Conservation (phyloP, 345 rosid genomes). For the Corymbia maculata region DNA sequence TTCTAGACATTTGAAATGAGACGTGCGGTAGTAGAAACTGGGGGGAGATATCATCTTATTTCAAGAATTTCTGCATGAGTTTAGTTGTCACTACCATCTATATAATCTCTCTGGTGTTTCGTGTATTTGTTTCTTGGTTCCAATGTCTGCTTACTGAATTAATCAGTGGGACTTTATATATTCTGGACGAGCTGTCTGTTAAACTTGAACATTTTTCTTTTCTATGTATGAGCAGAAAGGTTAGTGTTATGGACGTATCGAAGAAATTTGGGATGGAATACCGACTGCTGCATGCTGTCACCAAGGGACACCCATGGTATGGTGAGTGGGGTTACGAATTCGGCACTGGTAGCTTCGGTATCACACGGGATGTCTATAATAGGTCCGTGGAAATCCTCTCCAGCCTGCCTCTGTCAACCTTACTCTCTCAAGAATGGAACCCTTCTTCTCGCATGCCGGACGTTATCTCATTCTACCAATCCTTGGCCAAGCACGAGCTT, state of each 20-base stretch:
- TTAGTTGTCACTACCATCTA: neutral
- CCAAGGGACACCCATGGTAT: conserved; percentile 54
- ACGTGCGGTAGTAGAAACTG: neutral
- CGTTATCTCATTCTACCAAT: conserved; percentile 32
- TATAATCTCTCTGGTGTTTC: neutral
- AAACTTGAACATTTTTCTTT: neutral
- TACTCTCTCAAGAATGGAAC: conserved; percentile 20
- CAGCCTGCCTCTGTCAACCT: conserved; percentile 22
- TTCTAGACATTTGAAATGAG: neutral
- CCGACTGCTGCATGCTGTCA: conserved; percentile 52
- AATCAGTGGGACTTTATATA: neutral
- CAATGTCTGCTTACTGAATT: neutral
- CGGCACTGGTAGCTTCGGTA: conserved; percentile 55
- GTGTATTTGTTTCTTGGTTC: neutral
- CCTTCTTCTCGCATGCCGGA: conserved; percentile 25
- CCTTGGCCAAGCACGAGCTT: conserved; percentile 40
- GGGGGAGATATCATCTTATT: neutral
- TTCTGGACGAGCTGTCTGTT: neutral
- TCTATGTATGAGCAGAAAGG: conserved; percentile 13
- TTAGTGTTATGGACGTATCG: conserved; percentile 73
- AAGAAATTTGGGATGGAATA: conserved; percentile 54
- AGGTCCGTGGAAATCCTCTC: conserved; percentile 41
- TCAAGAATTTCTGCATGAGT: neutral
- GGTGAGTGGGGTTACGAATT: conserved; percentile 74
- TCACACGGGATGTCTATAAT: conserved; percentile 38